Conservation (phyloP, 768 basidiomycete genomes). For the Mycena vulgaris region DNA sequence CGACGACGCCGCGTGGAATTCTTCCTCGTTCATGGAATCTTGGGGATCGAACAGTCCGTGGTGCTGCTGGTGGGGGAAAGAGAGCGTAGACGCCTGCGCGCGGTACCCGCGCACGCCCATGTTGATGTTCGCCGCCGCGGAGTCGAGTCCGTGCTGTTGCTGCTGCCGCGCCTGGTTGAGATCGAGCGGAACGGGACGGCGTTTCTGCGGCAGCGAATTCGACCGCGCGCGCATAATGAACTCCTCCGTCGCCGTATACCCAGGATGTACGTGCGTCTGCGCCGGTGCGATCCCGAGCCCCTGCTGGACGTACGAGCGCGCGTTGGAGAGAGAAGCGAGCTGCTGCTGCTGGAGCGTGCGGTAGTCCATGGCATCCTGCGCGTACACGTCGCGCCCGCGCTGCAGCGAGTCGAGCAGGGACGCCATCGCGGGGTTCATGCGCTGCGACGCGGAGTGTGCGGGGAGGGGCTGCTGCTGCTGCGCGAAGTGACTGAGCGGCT, state of each 20-base stretch:
- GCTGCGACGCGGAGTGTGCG: constrained; percentile 17
- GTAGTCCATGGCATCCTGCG: constrained; percentile 29
- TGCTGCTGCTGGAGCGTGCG: constrained; percentile 34
- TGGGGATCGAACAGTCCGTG: constrained; percentile 37
- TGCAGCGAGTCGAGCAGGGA: constrained; percentile 54
- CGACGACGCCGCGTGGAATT: constrained; percentile 49
- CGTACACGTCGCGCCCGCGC: constrained; percentile 24
- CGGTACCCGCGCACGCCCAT: constrained; percentile 61
- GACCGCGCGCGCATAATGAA: constrained; percentile 74
- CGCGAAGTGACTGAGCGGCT: constrained; percentile 9
- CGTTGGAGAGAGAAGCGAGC: constrained; percentile 19
- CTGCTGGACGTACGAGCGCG: constrained; percentile 18
- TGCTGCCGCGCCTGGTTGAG: constrained; percentile 40
- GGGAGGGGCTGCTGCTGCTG: constrained; percentile 22
- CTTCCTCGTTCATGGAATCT: constrained; percentile 51
- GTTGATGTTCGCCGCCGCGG: constrained; percentile 49
- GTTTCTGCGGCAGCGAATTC: constrained; percentile 46
- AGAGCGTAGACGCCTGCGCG: constrained; percentile 54
- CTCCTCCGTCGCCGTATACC: constrained; percentile 80
- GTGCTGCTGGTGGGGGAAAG: constrained; percentile 43
- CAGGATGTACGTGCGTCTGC: constrained; percentile 58
- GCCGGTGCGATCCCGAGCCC: constrained; percentile 26
- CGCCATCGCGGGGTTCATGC: constrained; percentile 57
- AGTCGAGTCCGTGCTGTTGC: constrained; percentile 34
- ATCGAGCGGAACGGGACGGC: constrained; percentile 56